Base-by-base conservation (phyloP, 1,284 basidiomycete species). In the Rhodotorula sp. region DNA sequence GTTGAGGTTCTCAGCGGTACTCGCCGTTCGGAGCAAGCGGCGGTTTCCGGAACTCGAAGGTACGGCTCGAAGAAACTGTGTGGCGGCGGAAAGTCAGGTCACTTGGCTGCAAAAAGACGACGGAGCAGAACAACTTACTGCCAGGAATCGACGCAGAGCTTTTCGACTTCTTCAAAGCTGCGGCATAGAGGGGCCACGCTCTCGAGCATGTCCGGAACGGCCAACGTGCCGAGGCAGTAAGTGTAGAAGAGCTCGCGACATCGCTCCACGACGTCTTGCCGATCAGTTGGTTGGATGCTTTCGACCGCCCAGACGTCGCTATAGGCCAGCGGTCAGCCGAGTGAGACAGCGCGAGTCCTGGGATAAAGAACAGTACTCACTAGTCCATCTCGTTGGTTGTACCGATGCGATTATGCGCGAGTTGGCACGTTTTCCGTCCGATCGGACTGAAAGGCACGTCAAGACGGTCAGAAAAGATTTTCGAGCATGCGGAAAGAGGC, bases 161-260 rank as follows among this genome's bases (percentile, higher is more conserved):
- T 70, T 50, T 72, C 66, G 16, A 68, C 70, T 50, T 74, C 70
- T 4, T 54, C 47, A 28, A 68, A 74, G 34, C 62, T 68, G 21
- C 70, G 31, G 15, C 66, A 68, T 48, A 74, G 67, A 26, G 73
- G 67, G 10, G 52, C 60, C 4, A 38, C 47, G 19, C 60, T 64
- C 55, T 72, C 73, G 58, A 74, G 58, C 70, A 74, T 74, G 63
- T 74, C 73, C 21, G 70, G 73, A 0, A 74, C 68, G 5, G 66
- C 73, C 60, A 74, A 55, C 26, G 70, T 70, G 2, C 56, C 70
- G 12, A 72, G 57, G 1, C 66, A 50, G 16, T 63, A 58, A n/a
- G 52, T 59, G 34, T 54, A 57, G 60, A 67, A 69, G 5, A 74
- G 54, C 18, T 72, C 70, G 43, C 66, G 62, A 59, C 73, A 74